Conservation (phyloP, 106 monocot genomes). For the Allium cepa region DNA sequence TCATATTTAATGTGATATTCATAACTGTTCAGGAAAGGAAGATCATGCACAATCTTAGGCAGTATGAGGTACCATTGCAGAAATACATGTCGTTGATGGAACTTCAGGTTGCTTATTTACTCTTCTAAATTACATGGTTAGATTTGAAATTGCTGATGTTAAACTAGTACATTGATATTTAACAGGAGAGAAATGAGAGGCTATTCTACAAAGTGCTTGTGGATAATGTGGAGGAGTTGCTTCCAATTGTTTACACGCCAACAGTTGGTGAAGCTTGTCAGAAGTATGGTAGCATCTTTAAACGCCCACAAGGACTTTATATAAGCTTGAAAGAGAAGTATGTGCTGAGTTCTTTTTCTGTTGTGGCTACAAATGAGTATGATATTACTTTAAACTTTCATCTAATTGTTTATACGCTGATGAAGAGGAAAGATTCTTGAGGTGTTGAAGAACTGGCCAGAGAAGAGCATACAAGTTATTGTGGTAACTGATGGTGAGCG, state of each 20-base stretch:
- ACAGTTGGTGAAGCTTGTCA: conserved; percentile 31
- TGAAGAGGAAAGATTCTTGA: conserved; percentile 21
- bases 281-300: conserved; percentile 25
- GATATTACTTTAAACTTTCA: too few relatives aligned
- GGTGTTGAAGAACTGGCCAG: conserved; percentile 32
- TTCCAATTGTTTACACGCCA: conserved; percentile 25
- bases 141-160: background rate
- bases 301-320: conserved; percentile 27
- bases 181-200: conserved; percentile 31
- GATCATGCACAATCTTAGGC: conserved; percentile 20
- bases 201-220: conserved; percentile 29
- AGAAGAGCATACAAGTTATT: conserved; percentile 26
- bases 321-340: conserved; percentile 28
- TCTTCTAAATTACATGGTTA: background rate
- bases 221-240: conserved; percentile 25
- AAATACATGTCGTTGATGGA: conserved; percentile 26
- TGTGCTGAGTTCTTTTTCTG: background rate
- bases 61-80: conserved; percentile 22
- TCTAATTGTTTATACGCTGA: background rate
- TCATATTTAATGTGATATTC: background rate
- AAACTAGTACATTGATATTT: background rate
- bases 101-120: conserved; percentile 25
- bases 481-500: conserved; percentile 32
- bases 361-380: background rate
- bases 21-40: conserved; percentile 13